Evolutionary conservation across 208 protist genomes (phyloP).

Genomic region (Trypanosoma platydactyli): DNA sequence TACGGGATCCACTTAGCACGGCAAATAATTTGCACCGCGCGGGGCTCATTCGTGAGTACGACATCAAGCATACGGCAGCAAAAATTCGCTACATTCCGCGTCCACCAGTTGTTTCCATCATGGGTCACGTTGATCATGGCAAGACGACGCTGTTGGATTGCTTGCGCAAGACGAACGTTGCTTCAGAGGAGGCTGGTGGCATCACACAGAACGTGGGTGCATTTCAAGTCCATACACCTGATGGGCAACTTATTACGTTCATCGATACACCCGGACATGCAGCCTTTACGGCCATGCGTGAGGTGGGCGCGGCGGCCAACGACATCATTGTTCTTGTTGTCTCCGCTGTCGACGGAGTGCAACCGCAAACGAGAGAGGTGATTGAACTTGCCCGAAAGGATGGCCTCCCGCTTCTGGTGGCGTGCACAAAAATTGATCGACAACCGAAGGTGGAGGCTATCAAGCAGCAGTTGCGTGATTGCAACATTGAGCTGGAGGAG

Average conservation of each 20-base stretch:
- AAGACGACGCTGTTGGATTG: slow-evolving; percentile 97
- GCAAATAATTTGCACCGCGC: slow-evolving; percentile 77
- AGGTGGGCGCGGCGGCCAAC: slow-evolving; percentile 92
- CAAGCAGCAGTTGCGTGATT: slow-evolving; percentile 75
- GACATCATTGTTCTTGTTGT: slow-evolving; percentile 97
- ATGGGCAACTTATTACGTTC: slow-evolving; percentile 90
- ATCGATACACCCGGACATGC: slow-evolving; percentile 98
- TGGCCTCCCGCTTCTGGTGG: slow-evolving; percentile 93
- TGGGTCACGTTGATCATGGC: slow-evolving; percentile 99
- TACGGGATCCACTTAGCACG: slow-evolving; percentile 78
- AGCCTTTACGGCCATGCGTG: slow-evolving; percentile 95
- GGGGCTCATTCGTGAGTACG: slow-evolving; percentile 75
- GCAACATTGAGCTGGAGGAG: slow-evolving; percentile 90
- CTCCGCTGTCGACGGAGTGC: slow-evolving; percentile 95
- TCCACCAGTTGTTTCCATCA: slow-evolving; percentile 96
- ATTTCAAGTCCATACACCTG: slow-evolving; percentile 71
- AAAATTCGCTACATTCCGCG: slow-evolving; percentile 75
- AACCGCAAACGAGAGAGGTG: slow-evolving; percentile 94
- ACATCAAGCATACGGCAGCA: slow-evolving; percentile 83
- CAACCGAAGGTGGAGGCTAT: slow-evolving; percentile 75
- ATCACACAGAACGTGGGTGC: slow-evolving; percentile 98
- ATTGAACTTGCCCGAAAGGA: slow-evolving; percentile 71
- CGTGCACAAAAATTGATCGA: slow-evolving; percentile 97
- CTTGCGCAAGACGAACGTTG: slow-evolving; percentile 93
- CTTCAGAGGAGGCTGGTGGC: slow-evolving; percentile 94